These are phyloP conservation scores for Podosphaera xanthii DNA, from an alignment of 2,329 filamentous ascomycete genomes.

Conservation along the genomic window DNA sequence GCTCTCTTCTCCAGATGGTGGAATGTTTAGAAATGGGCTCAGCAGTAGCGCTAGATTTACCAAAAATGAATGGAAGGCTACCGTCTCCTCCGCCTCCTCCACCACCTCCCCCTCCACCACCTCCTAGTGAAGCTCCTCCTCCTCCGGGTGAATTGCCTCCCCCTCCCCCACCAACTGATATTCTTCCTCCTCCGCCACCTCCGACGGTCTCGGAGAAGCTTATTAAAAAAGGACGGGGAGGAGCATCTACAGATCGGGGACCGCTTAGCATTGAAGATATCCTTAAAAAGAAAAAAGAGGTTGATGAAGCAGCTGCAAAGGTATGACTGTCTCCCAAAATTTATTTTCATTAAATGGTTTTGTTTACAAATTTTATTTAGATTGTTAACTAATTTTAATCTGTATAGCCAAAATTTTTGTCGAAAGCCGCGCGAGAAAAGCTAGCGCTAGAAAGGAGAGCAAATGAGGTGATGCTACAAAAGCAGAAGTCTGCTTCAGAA, in stretches of 20 bases:
- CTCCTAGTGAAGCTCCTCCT: slow-evolving; percentile 16
- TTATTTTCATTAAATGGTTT: slow-evolving; percentile 2
- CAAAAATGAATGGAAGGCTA: too few relatives aligned
- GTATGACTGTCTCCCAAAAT: slow-evolving; percentile 18
- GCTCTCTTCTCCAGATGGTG: too few relatives aligned
- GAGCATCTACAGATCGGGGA: slow-evolving; percentile 16
- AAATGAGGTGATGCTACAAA: slow-evolving; percentile 45
- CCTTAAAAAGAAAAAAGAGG: slow-evolving; percentile 62
- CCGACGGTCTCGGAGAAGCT: slow-evolving; percentile 20
- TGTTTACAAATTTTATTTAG: slow-evolving; percentile 11
- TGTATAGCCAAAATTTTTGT: slow-evolving; percentile 53
- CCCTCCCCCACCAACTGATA: slow-evolving; percentile 19
- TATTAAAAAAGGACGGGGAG: slow-evolving; percentile 31
- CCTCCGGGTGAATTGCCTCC: slow-evolving; percentile 14
- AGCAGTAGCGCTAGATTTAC: too few relatives aligned
- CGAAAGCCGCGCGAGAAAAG: slow-evolving; percentile 60
- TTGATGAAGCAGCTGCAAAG: slow-evolving; percentile 64
- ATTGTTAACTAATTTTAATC: too few relatives aligned
- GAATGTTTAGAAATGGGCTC: too few relatives aligned
- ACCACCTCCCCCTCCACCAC: slow-evolving; percentile 19
- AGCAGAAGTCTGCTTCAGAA: slow-evolving; percentile 21
- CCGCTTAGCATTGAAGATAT: slow-evolving; percentile 73
- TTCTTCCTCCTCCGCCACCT: slow-evolving; percentile 20
- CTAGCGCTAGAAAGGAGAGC: slow-evolving; percentile 55
- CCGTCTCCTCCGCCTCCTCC: slow-evolving; percentile 12